Conservation (phyloP, 2,329 filamentous ascomycete species). For the Knoxdaviesia capensis region DNA sequence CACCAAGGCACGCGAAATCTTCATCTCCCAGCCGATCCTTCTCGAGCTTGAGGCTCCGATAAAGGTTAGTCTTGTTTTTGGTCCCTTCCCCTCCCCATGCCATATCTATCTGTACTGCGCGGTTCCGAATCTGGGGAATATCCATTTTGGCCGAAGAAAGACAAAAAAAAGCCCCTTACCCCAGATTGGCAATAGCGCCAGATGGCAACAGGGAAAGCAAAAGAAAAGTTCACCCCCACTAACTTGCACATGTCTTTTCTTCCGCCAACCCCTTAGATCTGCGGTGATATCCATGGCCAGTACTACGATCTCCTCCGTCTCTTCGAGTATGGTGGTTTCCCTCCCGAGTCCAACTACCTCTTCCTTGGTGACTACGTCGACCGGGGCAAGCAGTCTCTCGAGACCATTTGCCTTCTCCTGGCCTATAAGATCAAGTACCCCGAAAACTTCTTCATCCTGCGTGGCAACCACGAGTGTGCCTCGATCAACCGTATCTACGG, state of each 20-base stretch:
- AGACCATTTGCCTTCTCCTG: conserved; percentile 91
- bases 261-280: conserved; percentile 44
- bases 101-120: neutral
- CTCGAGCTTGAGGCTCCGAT: conserved; percentile 96
- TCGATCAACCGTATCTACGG: conserved; percentile 98
- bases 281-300: conserved; percentile 96
- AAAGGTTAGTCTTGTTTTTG: conserved; percentile 46
- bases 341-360: conserved; percentile 96
- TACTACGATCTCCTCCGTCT: conserved; percentile 95
- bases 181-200: too few relatives aligned
- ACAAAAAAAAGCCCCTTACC: neutral
- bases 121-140: neutral
- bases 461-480: conserved; percentile 97
- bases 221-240: neutral
- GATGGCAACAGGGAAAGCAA: too few relatives aligned
- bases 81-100: neutral
- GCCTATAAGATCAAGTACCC: conserved; percentile 99
- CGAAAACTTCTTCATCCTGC: conserved; percentile 98
- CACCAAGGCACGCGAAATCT: conserved; percentile 97
- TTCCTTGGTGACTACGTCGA: conserved; percentile 99
- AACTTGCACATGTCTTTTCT: conserved; percentile 6
- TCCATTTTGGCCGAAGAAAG: neutral
- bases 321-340: conserved; percentile 97
- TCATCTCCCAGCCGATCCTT: conserved; percentile 96
- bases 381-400: conserved; percentile 94